These are phyloP conservation scores for Hanseniaspora mollemarum DNA, from an alignment of 805 yeast genomes.

Conservation along the genomic window DNA sequence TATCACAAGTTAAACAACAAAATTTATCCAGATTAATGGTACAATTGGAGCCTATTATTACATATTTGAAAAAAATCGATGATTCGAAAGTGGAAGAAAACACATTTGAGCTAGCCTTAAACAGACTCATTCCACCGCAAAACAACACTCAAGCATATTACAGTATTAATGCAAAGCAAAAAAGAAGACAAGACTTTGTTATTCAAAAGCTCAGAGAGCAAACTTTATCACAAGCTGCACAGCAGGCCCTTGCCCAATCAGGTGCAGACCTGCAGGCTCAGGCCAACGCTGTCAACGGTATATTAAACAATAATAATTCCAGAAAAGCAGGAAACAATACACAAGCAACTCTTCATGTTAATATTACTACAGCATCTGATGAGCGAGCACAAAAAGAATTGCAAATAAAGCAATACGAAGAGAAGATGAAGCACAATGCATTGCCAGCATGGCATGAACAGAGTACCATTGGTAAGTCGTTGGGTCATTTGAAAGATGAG, in stretches of 20 bases:
- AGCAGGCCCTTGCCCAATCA: slow-evolving; percentile 26
- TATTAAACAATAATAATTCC: slow-evolving; percentile 33
- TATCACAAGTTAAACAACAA: slow-evolving; percentile 69
- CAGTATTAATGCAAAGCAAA: slow-evolving; percentile 42
- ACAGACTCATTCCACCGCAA: slow-evolving; percentile 75
- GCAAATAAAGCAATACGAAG: slow-evolving; percentile 52
- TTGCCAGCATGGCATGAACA: slow-evolving; percentile 93
- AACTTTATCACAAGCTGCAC: slow-evolving; percentile 20
- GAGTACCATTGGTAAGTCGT: slow-evolving; percentile 69
- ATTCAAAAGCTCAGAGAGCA: slow-evolving; percentile 17
- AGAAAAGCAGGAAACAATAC: slow-evolving; percentile 47
- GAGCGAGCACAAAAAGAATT: slow-evolving; percentile 59
- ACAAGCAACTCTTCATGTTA: slow-evolving; percentile 81
- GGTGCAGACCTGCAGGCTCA: slow-evolving; percentile 19
- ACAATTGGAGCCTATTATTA: slow-evolving; percentile 79
- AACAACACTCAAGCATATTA: slow-evolving; percentile 59
- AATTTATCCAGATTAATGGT: slow-evolving; percentile 74
- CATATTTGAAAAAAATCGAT: slow-evolving; percentile 69
- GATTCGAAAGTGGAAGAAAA: slow-evolving; percentile 74
- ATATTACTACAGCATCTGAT: slow-evolving; percentile 76
- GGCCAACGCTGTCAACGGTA: slow-evolving; percentile 22
- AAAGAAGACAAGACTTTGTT: slow-evolving; percentile 26
- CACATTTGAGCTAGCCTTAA: slow-evolving; percentile 74
- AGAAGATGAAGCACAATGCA: slow-evolving; percentile 79
- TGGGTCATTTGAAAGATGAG: slow-evolving; percentile 45